Conservation (phyloP, 2,329 filamentous ascomycete species). For the Penicillium sp. region DNA sequence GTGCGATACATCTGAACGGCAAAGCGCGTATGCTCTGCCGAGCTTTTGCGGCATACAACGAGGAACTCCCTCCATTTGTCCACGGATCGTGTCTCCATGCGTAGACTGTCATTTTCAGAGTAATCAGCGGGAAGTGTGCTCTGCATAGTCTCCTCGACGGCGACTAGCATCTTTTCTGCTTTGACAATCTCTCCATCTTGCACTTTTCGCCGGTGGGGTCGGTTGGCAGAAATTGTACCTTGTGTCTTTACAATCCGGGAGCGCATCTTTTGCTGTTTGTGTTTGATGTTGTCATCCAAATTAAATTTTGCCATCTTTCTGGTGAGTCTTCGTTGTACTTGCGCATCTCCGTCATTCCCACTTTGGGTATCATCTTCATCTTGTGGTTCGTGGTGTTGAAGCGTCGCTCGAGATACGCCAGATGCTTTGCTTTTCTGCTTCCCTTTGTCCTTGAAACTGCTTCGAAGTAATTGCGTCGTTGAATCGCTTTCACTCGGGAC, state of each 20-base stretch:
- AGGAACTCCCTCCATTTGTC: slow-evolving; percentile 67
- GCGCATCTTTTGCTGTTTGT: slow-evolving; percentile 43
- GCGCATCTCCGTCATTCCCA: slow-evolving; percentile 9
- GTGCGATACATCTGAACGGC: slow-evolving; percentile 62
- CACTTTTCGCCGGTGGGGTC: slow-evolving; percentile 39
- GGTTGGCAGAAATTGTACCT: slow-evolving; percentile 35
- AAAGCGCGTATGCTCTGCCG: slow-evolving; percentile 55
- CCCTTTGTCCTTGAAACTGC: slow-evolving; percentile 24
- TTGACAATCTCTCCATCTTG: slow-evolving; percentile 64
- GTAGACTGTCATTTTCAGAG: slow-evolving; percentile 62
- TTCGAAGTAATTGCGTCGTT: slow-evolving; percentile 34
- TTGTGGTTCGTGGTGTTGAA: slow-evolving; percentile 39
- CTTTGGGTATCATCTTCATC: slow-evolving; percentile 28
- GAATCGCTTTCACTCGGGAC: slow-evolving; percentile 35
- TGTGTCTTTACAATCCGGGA: slow-evolving; percentile 40
- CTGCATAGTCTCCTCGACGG: slow-evolving; percentile 55
- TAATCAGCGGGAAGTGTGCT: slow-evolving; percentile 59
- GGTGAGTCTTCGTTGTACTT: slow-evolving; percentile 21
- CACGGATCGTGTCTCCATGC: slow-evolving; percentile 56
- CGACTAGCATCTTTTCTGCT: slow-evolving; percentile 67
- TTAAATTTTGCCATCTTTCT: slow-evolving; percentile 46
- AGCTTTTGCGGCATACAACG: slow-evolving; percentile 60
- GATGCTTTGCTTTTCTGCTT: slow-evolving; percentile 18
- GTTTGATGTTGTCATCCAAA: slow-evolving; percentile 44
- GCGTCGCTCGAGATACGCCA: slow-evolving; percentile 17